A percentile compares a stretch with the other conserved stretches of the same genome.
Conservation (phyloP, 805 yeast species). For the Zygoascus biomembranicola region DNA sequence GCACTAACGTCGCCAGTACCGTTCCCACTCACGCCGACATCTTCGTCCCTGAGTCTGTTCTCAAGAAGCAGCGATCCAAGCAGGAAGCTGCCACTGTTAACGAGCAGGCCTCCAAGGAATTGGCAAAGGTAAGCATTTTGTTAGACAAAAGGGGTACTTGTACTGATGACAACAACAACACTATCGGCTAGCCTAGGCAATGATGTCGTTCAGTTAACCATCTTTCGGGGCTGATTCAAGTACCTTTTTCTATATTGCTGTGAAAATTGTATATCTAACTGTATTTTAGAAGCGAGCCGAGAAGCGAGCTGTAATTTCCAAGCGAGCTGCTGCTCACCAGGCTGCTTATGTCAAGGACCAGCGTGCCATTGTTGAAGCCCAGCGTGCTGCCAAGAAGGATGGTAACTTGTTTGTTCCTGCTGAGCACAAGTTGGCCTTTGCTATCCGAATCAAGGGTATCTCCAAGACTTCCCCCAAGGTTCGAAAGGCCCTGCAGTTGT, state of each 20-base stretch:
- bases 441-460: conserved; percentile 98
- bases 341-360: conserved; percentile 89
- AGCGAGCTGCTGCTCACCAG: conserved; percentile 94
- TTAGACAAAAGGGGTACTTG: background rate
- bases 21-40: conserved; percentile 23
- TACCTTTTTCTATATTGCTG: background rate
- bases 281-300: conserved; percentile 16
- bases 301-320: conserved; percentile 51
- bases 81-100: conserved; percentile 41
- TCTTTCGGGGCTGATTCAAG: conserved; percentile 71
- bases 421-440: conserved; percentile 89
- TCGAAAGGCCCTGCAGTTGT: conserved; percentile 70
- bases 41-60: conserved; percentile 45
- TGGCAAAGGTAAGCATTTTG: conserved; percentile 2
- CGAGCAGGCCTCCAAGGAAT: conserved; percentile 16
- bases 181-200: conserved; percentile 58
- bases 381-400: conserved; percentile 89
- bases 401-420: conserved; percentile 92
- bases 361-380: conserved; percentile 71
- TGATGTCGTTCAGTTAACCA: conserved; percentile 72
- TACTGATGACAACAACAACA: conserved; percentile 42
- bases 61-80: conserved; percentile 49
- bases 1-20: conserved; percentile 36
- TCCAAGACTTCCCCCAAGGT: conserved; percentile 83
- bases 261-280: background rate